Percentiles rank a stretch among this genome's conserved stretches.
phyloP scores from a whole-genome alignment of 768 basidiomycete genomes.

The Daedaleopsis nitida region DNA sequence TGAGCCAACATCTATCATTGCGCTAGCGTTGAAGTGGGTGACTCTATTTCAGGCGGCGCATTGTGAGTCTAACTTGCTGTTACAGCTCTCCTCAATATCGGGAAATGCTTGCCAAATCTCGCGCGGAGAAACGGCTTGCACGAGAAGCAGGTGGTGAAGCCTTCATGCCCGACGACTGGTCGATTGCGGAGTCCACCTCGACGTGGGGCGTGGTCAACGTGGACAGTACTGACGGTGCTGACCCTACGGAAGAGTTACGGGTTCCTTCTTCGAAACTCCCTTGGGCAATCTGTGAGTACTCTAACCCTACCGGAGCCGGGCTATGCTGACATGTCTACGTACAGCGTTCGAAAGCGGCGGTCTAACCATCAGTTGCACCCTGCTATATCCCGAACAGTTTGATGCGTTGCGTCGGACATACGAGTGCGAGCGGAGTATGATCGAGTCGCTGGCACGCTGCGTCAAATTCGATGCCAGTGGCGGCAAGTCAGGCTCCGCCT shows the following conservation, averaged over 20 bases:
- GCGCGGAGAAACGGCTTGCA: conserved; percentile 73
- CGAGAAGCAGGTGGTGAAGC: conserved; percentile 67
- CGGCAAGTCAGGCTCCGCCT: conserved; percentile 96
- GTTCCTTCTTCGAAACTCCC: conserved; percentile 78
- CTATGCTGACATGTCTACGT: conserved; percentile 5
- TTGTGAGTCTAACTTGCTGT: conserved; percentile 10
- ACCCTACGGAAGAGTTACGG: conserved; percentile 76
- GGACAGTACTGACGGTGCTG: conserved; percentile 61
- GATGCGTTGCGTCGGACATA: conserved; percentile 91
- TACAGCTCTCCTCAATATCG: conserved; percentile 79
- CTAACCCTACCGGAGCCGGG: not conserved
- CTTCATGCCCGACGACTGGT: conserved; percentile 92
- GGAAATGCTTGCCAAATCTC: conserved; percentile 75
- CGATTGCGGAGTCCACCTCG: conserved; percentile 79
- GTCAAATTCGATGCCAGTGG: conserved; percentile 96
- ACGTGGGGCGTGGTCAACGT: conserved; percentile 94
- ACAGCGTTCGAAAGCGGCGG: conserved; percentile 90
- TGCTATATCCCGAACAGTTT: conserved; percentile 96
- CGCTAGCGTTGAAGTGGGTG: conserved; percentile 82
- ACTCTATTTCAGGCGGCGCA: not conserved
- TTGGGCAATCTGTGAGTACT: conserved; percentile 74
- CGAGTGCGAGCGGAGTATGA: conserved; percentile 91
- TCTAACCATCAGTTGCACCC: conserved; percentile 88
- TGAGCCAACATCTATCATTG: conserved; percentile 97
- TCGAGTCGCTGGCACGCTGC: conserved; percentile 91